A percentile compares a stretch with the other conserved stretches of the same genome.
Conservation (phyloP, 2,329 filamentous ascomycete genomes). For the Fusarium sublunatum region DNA sequence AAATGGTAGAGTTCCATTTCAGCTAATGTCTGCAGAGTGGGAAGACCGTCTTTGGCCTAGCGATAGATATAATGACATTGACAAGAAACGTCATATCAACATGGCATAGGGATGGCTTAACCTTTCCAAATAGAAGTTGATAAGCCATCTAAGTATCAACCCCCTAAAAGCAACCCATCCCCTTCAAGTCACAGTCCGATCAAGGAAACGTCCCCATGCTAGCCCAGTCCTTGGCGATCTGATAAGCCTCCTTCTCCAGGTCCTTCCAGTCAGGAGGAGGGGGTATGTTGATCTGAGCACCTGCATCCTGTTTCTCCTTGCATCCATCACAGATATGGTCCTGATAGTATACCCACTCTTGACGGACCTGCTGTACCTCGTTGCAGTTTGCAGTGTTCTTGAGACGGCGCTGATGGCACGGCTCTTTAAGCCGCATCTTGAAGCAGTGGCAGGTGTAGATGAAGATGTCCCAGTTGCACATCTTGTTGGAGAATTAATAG, state of each 20-base stretch:
- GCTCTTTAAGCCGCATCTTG: slow-evolving; percentile 16
- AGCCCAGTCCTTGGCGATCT: slow-evolving; percentile 15
- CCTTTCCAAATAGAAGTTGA: neutral
- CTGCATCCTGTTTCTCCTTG: neutral
- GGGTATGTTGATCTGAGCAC: neutral
- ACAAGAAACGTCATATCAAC: neutral
- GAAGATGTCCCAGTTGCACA: slow-evolving; percentile 36
- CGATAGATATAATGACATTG: neutral
- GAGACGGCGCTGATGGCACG: slow-evolving; percentile 24
- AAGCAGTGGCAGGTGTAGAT: slow-evolving; percentile 29
- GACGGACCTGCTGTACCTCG: slow-evolving; percentile 23
- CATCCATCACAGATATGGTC: slow-evolving; percentile 12
- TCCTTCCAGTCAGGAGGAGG: slow-evolving; percentile 18
- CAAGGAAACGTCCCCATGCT: slow-evolving; percentile 8
- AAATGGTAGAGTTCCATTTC: too few relatives aligned
- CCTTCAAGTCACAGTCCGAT: neutral
- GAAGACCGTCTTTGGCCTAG: neutral
- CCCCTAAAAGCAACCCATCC: neutral
- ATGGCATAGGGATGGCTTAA: neutral
- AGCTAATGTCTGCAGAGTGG: neutral
- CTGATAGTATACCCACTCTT: slow-evolving; percentile 29
- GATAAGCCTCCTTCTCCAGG: slow-evolving; percentile 20
- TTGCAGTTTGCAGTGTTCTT: slow-evolving; percentile 20
- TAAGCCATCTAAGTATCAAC: neutral
- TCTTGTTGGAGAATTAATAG: neutral